Evolutionary conservation across 2,329 filamentous ascomycete species (phyloP), one percentile per base, ranked within the genome.

Genomic region (Beauveria pseudobassiana): DNA sequence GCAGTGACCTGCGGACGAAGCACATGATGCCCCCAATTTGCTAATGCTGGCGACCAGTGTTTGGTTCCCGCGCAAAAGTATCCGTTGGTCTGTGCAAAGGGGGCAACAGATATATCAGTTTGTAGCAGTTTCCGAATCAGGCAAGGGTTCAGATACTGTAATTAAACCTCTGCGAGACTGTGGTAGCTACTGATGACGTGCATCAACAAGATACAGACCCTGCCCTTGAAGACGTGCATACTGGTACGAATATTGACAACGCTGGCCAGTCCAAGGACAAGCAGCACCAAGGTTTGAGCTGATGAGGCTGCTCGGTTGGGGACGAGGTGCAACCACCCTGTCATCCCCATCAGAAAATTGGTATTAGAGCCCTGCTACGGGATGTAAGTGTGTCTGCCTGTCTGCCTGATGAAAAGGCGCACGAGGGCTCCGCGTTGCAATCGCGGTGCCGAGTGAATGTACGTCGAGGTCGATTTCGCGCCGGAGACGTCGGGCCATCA

Each of bases 101-200:
- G 20, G 40, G 2, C 18, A 22, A 12, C 53, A 45, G 26, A 55
- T 10, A 45, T 46, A 30, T 55, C 40, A 26, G 16, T 20, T 48
- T 22, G 24, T 28, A 22, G n/a, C 50, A 34, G 20, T 56, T 46
- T 18, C 48, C 28, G 43, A 58, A 49, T 30, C 16, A 58, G 12
- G 30, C 45, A 48, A 34, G 43, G 54, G 43, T 48, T 56, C 53
- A 46, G 53, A 48, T 49, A 20, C 42, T 20, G 55, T 34, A 58
- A 52, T 51, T 40, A 59, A 51, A 59, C 56, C n/a, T 45, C 20
- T 58, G 28, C 40, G 45, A 57, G 20, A 49, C 43, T 49, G 42
- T 40, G 18, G 50, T 49, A 18, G 55, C 45, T 18, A 18, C 56
- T 38, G 51, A 59, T 59, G 56, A 59, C 56, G 56, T 24, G 56